Evolutionary conservation across 2,329 filamentous ascomycete genomes (phyloP).

Genomic region (Colletotrichum sp.): DNA sequence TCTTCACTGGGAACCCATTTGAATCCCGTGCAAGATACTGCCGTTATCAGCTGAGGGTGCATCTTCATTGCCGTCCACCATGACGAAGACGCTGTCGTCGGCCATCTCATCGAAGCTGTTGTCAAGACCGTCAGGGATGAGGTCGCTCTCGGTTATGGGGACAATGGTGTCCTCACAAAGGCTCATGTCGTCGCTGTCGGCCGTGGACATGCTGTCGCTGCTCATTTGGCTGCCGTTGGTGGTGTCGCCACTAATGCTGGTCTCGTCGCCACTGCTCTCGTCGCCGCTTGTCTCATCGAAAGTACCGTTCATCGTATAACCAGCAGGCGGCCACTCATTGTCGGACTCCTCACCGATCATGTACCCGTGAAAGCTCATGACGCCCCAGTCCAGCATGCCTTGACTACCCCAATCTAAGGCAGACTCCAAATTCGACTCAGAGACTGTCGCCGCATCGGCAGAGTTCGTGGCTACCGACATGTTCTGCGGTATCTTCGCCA

Average conservation of each 20-base stretch:
- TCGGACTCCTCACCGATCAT: not conserved
- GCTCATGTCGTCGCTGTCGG: not conserved
- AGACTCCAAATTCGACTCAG: not conserved
- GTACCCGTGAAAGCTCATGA: not conserved
- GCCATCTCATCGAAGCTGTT: not conserved
- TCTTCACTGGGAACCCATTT: not conserved
- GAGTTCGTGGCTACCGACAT: not conserved
- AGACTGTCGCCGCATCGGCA: not conserved
- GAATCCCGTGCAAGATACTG: not conserved
- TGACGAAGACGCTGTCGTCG: not conserved
- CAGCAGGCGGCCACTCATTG: not conserved
- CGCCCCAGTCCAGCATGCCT: not conserved
- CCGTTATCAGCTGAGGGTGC: conserved; percentile 5
- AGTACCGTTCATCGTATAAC: not conserved
- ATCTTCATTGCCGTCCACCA: not conserved
- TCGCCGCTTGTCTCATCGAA: not conserved
- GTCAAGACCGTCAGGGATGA: not conserved
- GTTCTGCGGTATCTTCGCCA: not conserved
- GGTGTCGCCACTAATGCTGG: not conserved
- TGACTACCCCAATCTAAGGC: not conserved
- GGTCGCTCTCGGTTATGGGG: not conserved
- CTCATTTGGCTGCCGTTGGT: not conserved
- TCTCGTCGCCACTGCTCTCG: not conserved
- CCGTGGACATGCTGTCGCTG: not conserved
- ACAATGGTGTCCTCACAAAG: not conserved